A percentile compares a stretch with the other conserved stretches of the same genome.
Evolutionary conservation across 352 stramenopile species (phyloP).

Genomic region (Pythium aphanidermatum): DNA sequence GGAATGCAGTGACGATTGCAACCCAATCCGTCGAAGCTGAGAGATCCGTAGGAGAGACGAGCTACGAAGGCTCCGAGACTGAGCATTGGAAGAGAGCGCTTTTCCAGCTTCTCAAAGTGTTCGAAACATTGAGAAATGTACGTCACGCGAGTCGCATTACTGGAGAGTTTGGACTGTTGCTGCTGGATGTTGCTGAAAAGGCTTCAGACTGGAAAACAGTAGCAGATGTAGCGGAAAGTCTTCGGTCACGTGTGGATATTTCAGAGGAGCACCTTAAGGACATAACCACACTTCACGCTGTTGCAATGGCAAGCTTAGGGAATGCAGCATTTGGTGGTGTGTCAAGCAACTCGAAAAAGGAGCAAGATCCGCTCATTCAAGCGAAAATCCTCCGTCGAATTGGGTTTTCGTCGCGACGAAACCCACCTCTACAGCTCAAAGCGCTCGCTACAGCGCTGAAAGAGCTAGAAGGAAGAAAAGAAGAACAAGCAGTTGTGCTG

Average conservation of each 20-base stretch:
- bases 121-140: background rate
- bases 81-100: conserved; percentile 8
- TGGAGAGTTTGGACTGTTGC: conserved; percentile 51
- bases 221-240: conserved; percentile 18
- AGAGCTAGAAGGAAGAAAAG: conserved; percentile 43
- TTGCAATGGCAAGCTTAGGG: conserved; percentile 36
- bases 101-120: conserved; percentile 1
- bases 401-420: conserved; percentile 50
- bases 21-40: conserved; percentile 20
- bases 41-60: conserved; percentile 6
- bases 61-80: background rate
- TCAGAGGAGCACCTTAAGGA: conserved; percentile 31
- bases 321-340: conserved; percentile 4
- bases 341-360: conserved; percentile 19
- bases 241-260: conserved; percentile 9
- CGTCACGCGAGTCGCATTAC: conserved; percentile 18
- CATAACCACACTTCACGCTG: conserved; percentile 42
- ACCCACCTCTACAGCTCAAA: conserved; percentile 54
- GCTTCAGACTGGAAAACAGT: conserved; percentile 35
- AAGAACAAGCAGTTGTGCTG: conserved; percentile 59
- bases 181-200: conserved; percentile 47
- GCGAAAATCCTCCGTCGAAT: conserved; percentile 64
- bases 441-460: conserved; percentile 46
- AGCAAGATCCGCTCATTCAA: conserved; percentile 42
- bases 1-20: conserved; percentile 60